Conservation (phyloP, 2,329 filamentous ascomycete species). For the Madurella fahalii region DNA sequence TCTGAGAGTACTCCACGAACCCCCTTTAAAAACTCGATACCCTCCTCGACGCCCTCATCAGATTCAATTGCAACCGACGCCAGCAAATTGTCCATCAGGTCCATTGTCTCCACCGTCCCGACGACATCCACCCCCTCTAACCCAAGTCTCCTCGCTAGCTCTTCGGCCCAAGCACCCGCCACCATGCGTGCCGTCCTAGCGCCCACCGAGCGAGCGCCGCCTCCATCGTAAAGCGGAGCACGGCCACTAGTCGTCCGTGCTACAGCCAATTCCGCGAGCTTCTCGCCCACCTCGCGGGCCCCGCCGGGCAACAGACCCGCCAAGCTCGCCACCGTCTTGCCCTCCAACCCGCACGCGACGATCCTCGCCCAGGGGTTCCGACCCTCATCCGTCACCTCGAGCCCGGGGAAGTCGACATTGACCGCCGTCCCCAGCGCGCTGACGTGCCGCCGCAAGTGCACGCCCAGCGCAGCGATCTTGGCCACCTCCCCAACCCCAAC, state of each 20-base stretch:
- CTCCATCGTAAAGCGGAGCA: neutral
- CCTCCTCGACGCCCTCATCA: neutral
- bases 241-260: no score
- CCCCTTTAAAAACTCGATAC: constrained; percentile 7
- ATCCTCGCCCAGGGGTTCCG: constrained; percentile 63
- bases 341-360: constrained; percentile 83
- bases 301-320: constrained; percentile 42
- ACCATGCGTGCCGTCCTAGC: constrained; percentile 8
- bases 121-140: constrained; percentile 22
- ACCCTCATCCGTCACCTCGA: constrained; percentile 51
- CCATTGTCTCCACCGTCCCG: constrained; percentile 11
- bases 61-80: constrained; percentile 1
- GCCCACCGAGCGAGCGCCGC: neutral
- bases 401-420: constrained; percentile 62
- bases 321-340: constrained; percentile 74
- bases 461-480: constrained; percentile 88
- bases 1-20: neutral
- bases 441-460: constrained; percentile 83
- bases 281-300: constrained; percentile 4
- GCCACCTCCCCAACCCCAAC: constrained; percentile 33
- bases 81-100: constrained; percentile 15
- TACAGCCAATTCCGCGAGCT: neutral
- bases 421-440: constrained; percentile 81
- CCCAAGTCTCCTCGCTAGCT: constrained; percentile 22
- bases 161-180: constrained; percentile 22